Base-by-base conservation (phyloP, 2,329 filamentous ascomycete species). In the Colletotrichum simmondsii region DNA sequence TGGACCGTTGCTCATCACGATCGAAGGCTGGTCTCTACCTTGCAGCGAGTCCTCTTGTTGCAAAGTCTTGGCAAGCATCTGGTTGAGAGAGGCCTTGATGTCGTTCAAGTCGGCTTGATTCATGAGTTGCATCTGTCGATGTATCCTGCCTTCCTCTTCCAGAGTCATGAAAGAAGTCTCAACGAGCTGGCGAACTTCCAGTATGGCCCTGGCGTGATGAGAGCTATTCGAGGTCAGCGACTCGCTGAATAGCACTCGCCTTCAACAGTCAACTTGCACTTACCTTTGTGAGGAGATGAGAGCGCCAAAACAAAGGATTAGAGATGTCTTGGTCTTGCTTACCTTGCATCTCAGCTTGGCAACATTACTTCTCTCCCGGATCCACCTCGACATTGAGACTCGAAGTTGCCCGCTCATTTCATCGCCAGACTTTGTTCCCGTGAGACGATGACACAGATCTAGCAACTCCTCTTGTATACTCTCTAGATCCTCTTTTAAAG, bases 381-480 rank as follows among this genome's bases (percentile, higher is more conserved):
- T 11, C 66, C 60, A 68, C 24, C 7, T 65, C 22, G 49, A 24
- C n/a, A n/a, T 68, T 3, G 66, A 68, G 32, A 68, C 60, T 28
- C 26, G 49, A 26, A 32, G 35, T 24, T 54, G 59, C 32, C 49
- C 49, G 22, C 32, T 12, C 19, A 57, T 35, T 8, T 57, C 53
- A 24, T 24, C 30, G 49, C 7, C 26, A 19, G 35, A 11, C 1
- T 22, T 52, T 26, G 35, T 30, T n/a, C 37, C 16, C 32, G 14
- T 28, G 26, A 68, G 66, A 42, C 53, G 37, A 35, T 56, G 4
- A 28, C 67, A 70, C 16, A 70, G 54, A 11, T 28, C 54, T 6
- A 58, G 52, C 5, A 66, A 30, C 32, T 66, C 62, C 42, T 49
- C 5, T 26, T 19, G n/a, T 12, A 68, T 57, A 7, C 22, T n/a